Conservation (phyloP, 2,329 filamentous ascomycete genomes). For the Penicillium sclerotigenum region DNA sequence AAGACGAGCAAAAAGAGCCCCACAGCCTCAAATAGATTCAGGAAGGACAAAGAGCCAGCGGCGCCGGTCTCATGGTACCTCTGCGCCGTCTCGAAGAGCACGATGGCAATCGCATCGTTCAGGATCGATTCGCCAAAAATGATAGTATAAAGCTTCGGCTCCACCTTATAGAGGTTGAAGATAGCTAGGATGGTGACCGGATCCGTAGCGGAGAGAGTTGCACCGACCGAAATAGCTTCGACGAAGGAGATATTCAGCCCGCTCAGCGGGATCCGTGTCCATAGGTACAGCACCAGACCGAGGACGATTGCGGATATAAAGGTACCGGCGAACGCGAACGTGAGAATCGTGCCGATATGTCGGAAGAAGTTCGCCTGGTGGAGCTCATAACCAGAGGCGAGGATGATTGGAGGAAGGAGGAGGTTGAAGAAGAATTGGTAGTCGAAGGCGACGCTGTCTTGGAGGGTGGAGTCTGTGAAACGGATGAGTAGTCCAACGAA, state of each 20-base stretch:
- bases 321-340: constrained; percentile 94
- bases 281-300: constrained; percentile 81
- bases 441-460: constrained; percentile 91
- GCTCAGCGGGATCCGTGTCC: constrained; percentile 81
- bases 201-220: constrained; percentile 93
- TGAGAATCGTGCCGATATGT: constrained; percentile 94
- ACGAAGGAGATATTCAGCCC: constrained; percentile 85
- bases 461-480: constrained; percentile 76
- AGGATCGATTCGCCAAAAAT: constrained; percentile 98
- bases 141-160: constrained; percentile 96
- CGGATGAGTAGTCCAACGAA: constrained; percentile 86
- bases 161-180: constrained; percentile 99
- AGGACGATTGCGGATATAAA: constrained; percentile 97
- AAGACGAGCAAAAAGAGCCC: constrained; percentile 95
- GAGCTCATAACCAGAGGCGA: constrained; percentile 93
- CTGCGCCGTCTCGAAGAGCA: constrained; percentile 96
- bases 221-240: constrained; percentile 93
- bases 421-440: constrained; percentile 99
- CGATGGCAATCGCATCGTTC: constrained; percentile 97
- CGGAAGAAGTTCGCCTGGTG: constrained; percentile 99
- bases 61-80: constrained; percentile 71
- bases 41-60: constrained; percentile 66
- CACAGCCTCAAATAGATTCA: constrained; percentile 85
- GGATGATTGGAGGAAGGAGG: constrained; percentile 94
- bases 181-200: constrained; percentile 97